These are phyloP conservation scores for Fomitopsis palustris DNA, from an alignment of 1,284 basidiomycete species.

Conservation along the genomic window DNA sequence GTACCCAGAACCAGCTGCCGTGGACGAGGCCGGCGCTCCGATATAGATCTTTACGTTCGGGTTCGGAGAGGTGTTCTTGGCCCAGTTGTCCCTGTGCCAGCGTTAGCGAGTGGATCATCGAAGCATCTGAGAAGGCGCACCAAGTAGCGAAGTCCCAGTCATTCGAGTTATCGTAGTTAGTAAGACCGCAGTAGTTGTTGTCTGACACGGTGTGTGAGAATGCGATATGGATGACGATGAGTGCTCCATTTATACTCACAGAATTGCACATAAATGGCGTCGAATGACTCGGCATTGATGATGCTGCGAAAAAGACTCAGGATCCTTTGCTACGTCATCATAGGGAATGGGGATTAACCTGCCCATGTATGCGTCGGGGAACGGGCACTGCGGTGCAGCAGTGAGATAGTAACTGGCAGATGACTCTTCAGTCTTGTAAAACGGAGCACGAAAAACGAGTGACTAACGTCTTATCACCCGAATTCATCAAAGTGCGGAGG, in stretches of 20 bases:
- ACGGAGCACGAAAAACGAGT: not conserved
- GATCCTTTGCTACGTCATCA: not conserved
- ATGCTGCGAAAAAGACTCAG: constrained; percentile 24
- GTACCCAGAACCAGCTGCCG: constrained; percentile 51
- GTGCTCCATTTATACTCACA: constrained; percentile 29
- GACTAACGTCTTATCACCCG: constrained; percentile 48
- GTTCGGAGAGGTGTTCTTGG: constrained; percentile 54
- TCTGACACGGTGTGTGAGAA: constrained; percentile 24
- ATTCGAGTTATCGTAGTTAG: constrained; percentile 37
- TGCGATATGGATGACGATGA: not conserved
- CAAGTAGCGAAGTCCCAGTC: constrained; percentile 51
- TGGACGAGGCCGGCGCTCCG: constrained; percentile 50
- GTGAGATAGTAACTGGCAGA: constrained; percentile 53
- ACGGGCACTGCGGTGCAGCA: constrained; percentile 66
- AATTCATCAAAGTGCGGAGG: constrained; percentile 43
- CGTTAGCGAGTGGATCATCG: constrained; percentile 6
- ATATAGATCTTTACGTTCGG: constrained; percentile 59
- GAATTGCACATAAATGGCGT: constrained; percentile 63
- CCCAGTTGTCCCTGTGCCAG: constrained; percentile 55
- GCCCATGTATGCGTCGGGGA: constrained; percentile 56
- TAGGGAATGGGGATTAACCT: constrained; percentile 13
- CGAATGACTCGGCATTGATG: constrained; percentile 53
- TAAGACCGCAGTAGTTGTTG: constrained; percentile 58
- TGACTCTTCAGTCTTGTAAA: not conserved
- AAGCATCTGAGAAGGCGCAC: constrained; percentile 25